These are phyloP conservation scores for Biscutella auriculata DNA, from an alignment of 441 rosid genomes.

Conservation along the genomic window DNA sequence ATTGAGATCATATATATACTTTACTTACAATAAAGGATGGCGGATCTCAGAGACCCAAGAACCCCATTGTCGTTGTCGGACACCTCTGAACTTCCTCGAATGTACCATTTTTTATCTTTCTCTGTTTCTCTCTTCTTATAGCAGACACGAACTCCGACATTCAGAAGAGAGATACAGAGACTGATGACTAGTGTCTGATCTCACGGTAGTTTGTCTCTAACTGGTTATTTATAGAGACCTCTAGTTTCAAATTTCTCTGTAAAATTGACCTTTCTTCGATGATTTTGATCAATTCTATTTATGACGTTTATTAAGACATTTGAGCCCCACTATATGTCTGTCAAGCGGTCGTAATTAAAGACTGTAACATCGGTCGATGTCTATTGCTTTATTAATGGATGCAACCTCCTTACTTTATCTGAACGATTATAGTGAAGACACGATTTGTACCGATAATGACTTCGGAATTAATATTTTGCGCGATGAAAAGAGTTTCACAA, in stretches of 20 bases:
- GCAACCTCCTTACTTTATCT: slow-evolving; percentile 13
- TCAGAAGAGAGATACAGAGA: not conserved
- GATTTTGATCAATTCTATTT: not conserved
- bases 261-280: slow-evolving; percentile 8
- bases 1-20: not conserved
- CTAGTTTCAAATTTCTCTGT: not conserved
- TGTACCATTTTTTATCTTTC: slow-evolving; percentile 32
- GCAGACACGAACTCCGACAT: not conserved
- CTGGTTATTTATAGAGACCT: slow-evolving; percentile 7
- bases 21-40: slow-evolving; percentile 60
- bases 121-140: not conserved
- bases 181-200: not conserved
- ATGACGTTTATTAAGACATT: not conserved
- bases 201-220: not conserved
- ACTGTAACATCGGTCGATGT: not conserved
- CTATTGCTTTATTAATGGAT: slow-evolving; percentile 13
- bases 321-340: slow-evolving; percentile 2
- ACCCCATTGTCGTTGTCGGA: slow-evolving; percentile 91
- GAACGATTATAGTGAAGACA: not conserved
- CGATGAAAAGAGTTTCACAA: too few relatives aligned
- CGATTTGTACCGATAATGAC: slow-evolving; percentile 13
- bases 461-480: too few relatives aligned
- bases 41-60: slow-evolving; percentile 90
- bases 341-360: not conserved
- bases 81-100: slow-evolving; percentile 71